Base-by-base conservation (phyloP, 371 early-diverging fungal genomes). In the Mucor irregularis region DNA sequence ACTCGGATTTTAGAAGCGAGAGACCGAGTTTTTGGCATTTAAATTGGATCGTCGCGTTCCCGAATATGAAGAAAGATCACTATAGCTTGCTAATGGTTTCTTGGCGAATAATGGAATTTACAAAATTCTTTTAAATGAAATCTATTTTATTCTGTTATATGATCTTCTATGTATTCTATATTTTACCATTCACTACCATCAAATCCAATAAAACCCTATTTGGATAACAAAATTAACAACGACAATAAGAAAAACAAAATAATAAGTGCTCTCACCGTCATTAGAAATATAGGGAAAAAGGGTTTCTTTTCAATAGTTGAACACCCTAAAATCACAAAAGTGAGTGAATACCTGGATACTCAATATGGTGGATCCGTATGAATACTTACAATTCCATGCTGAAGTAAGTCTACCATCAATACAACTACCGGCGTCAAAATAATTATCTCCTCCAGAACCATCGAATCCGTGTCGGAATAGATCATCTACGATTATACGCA, bases 341-440 rank as follows among this genome's bases (percentile, higher is more conserved):
- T n/a, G n/a, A n/a, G n/a, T n/a, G n/a, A n/a, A n/a, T n/a, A n/a
- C n/a, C n/a, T n/a, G n/a, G n/a, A n/a, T n/a, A n/a, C n/a, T n/a
- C n/a, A n/a, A n/a, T n/a, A n/a, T n/a, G n/a, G n/a, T n/a, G n/a
- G n/a, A n/a, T n/a, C n/a, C n/a, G n/a, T n/a, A n/a, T n/a, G n/a
- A n/a, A n/a, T n/a, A n/a, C n/a, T n/a, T n/a, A n/a, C 82, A 98
- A 74, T 98, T 96, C 97, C 96, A 93, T 13, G 93, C 92, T 28
- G 89, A 88, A 1, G 97, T 98, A 58, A 98, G 71, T 38, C 98
- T 82, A 30, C 97, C 98, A 58, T 98, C 98, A 71, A 98, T 96
- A 70, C 98, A 98, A 37, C 88, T 74, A 24, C 98, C 98, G 11
- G 98, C 97, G 60, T 94, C 90, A 73, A 90, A 95, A 61, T 91